These are phyloP conservation scores for Ophiocordyceps camponoti-saundersi DNA, from an alignment of 2,329 filamentous ascomycete species.

Conservation along the genomic window DNA sequence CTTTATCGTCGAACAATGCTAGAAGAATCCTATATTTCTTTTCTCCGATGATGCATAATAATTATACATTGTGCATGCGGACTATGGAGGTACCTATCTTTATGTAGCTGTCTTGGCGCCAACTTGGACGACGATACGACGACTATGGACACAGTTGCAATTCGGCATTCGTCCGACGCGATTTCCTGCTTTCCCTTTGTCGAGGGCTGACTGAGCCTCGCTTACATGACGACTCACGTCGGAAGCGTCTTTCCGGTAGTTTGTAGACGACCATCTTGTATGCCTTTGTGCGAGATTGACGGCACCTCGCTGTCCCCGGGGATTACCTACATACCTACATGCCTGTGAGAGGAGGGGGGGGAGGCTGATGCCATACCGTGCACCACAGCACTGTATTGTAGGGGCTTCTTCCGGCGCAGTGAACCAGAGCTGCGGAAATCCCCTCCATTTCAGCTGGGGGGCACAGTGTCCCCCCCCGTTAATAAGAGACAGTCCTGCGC, in stretches of 20 bases:
- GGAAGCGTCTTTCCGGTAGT: neutral
- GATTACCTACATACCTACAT: neutral
- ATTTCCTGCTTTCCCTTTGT: no score
- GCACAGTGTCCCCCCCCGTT: neutral
- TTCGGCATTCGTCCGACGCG: no score
- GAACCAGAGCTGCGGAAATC: neutral
- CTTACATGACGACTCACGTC: neutral
- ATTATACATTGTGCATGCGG: no score
- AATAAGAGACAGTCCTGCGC: neutral
- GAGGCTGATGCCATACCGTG: neutral
- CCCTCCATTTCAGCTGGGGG: neutral
- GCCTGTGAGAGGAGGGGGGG: neutral
- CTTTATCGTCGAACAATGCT: no score
- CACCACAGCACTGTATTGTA: neutral
- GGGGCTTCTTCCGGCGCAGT: neutral
- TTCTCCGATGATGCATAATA: no score
- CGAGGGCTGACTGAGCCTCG: no score
- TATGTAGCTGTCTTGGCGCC: no score
- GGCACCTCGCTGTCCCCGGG: neutral
- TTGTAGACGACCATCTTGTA: neutral
- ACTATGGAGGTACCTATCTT: no score
- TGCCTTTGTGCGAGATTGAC: neutral
- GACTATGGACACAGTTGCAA: no score
- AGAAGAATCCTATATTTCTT: no score
- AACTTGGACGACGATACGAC: no score